Conservation (phyloP, 257 asterid genomes). For the Solanum appendiculatum region DNA sequence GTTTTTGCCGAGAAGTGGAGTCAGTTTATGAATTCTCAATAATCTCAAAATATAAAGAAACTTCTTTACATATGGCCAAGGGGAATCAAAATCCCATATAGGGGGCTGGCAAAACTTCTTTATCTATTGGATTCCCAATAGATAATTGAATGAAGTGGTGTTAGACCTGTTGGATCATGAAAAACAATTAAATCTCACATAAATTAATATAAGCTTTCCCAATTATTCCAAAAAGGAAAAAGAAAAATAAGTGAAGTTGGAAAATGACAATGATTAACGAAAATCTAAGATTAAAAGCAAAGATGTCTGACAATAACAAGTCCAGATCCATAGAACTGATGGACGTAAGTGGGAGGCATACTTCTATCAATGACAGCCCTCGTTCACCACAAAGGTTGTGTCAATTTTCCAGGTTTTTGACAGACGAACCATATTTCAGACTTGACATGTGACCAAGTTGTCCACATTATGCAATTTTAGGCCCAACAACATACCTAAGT, state of each 20-base stretch:
- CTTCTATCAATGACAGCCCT: conserved; percentile 1
- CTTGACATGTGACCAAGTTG: conserved; percentile 7
- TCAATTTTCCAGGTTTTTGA: not conserved
- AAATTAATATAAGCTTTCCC: not conserved
- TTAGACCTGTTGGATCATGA: not conserved
- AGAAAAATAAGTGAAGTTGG: not conserved
- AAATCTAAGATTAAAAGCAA: not conserved
- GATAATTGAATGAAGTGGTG: too few relatives aligned
- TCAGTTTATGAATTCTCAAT: not conserved
- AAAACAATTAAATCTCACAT: not conserved
- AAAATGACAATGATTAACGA: not conserved
- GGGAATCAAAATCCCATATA: too few relatives aligned
- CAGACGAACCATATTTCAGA: conserved; percentile 3
- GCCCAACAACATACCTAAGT: not conserved
- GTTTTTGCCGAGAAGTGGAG: not conserved
- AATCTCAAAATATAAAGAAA: not conserved
- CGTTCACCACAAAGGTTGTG: conserved; percentile 1
- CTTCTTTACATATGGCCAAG: too few relatives aligned
- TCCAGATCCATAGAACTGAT: not conserved
- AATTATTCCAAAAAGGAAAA: not conserved
- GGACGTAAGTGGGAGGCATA: not conserved
- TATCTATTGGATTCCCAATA: too few relatives aligned
- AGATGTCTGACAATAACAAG: not conserved
- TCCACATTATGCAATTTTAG: not conserved
- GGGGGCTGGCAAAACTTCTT: not conserved